Evolutionary conservation across 2,329 filamentous ascomycete species (phyloP).

Genomic region (Samsoniella hepiali): DNA sequence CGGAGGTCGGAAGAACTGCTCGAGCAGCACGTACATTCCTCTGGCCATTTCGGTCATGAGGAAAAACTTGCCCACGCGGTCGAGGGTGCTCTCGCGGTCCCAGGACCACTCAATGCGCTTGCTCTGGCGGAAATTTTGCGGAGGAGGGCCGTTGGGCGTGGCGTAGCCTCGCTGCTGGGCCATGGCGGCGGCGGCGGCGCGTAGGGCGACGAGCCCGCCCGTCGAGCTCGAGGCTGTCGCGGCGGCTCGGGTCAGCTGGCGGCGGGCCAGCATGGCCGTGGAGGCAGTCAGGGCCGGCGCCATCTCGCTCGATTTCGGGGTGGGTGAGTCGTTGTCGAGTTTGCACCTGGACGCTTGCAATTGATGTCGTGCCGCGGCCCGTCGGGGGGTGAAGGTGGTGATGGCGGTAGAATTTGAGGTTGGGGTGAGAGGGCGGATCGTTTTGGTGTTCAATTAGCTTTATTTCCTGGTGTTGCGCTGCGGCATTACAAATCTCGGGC

Average conservation of each 20-base stretch:
- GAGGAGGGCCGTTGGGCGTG: slow-evolving; percentile 74
- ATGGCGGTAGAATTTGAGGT: slow-evolving; percentile 2
- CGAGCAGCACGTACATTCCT: slow-evolving; percentile 95
- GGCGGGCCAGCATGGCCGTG: slow-evolving; percentile 35
- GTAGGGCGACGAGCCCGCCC: slow-evolving; percentile 23
- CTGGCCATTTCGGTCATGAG: slow-evolving; percentile 92
- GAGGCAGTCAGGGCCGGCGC: slow-evolving; percentile 32
- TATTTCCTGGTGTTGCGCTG: slow-evolving; percentile 26
- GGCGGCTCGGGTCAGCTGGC: slow-evolving; percentile 32
- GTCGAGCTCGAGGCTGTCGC: slow-evolving; percentile 16
- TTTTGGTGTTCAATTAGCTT: slow-evolving; percentile 17
- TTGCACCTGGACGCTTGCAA: slow-evolving; percentile 12
- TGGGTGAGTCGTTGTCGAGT: slow-evolving; percentile 7
- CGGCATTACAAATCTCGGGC: slow-evolving; percentile 40
- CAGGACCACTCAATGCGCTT: slow-evolving; percentile 76
- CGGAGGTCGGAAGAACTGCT: slow-evolving; percentile 98
- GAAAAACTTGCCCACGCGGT: slow-evolving; percentile 90
- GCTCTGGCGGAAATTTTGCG: slow-evolving; percentile 75
- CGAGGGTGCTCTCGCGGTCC: slow-evolving; percentile 70
- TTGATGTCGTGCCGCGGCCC: slow-evolving; percentile 14
- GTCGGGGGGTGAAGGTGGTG: not conserved
- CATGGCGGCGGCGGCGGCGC: slow-evolving; percentile 23
- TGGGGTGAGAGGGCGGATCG: slow-evolving; percentile 17
- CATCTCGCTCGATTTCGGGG: slow-evolving; percentile 25
- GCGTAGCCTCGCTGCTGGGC: slow-evolving; percentile 47